These are phyloP conservation scores for Lophiostoma macrostomum DNA, from an alignment of 495 filamentous ascomycete species.

Conservation along the genomic window DNA sequence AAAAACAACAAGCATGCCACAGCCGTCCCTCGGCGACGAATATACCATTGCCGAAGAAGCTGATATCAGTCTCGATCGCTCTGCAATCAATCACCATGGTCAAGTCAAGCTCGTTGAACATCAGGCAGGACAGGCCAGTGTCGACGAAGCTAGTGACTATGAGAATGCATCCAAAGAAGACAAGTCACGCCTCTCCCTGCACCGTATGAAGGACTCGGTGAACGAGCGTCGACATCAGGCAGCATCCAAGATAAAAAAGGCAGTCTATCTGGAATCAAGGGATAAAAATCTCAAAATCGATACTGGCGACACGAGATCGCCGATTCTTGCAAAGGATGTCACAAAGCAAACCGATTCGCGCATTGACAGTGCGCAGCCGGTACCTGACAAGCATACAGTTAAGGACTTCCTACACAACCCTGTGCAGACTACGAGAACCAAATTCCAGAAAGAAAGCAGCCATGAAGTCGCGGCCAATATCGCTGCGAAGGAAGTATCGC, in stretches of 20 bases:
- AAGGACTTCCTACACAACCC: conserved; percentile 39
- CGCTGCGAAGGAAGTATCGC: conserved; percentile 39
- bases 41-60: background rate
- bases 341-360: conserved; percentile 1
- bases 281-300: too few relatives aligned
- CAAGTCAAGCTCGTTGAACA: conserved; percentile 2
- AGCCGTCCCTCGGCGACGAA: background rate
- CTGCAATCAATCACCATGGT: background rate
- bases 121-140: background rate
- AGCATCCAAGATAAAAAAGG: conserved; percentile 2
- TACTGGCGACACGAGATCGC: background rate
- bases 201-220: background rate
- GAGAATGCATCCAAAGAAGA: background rate
- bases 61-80: conserved; percentile 12
- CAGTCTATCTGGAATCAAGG: conserved; percentile 5
- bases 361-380: background rate
- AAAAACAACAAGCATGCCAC: too few relatives aligned
- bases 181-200: background rate
- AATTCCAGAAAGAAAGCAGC: conserved; percentile 36
- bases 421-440: conserved; percentile 37
- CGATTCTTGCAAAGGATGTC: conserved; percentile 3
- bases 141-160: background rate
- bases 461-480: conserved; percentile 39
- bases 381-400: conserved; percentile 1
- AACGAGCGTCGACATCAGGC: conserved; percentile 10